Evolutionary conservation across 805 yeast species (phyloP).

Genomic region (Metschnikowia peoriensis): DNA sequence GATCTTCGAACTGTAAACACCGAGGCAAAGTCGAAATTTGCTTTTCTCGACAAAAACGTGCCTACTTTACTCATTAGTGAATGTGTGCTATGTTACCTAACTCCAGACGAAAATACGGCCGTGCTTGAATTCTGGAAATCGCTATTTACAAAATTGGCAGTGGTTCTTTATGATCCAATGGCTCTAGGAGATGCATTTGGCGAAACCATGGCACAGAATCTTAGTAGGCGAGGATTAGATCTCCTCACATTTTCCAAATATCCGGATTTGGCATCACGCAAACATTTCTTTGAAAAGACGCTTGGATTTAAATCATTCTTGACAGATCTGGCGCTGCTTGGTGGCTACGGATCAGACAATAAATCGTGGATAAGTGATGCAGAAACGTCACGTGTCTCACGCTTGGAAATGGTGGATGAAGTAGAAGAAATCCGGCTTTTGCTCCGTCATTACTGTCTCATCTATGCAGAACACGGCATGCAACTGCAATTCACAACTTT

Average conservation of each 20-base stretch:
- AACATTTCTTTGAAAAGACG: conserved; percentile 20
- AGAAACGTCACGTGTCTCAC: conserved; percentile 45
- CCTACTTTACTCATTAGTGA: conserved; percentile 71
- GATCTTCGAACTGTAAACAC: conserved; percentile 47
- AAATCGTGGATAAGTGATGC: conserved; percentile 41
- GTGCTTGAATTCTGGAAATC: conserved; percentile 45
- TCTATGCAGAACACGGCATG: conserved; percentile 15
- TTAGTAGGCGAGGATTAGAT: conserved; percentile 58
- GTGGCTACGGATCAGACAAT: conserved; percentile 30
- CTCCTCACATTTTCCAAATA: conserved; percentile 56
- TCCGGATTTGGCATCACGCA: conserved; percentile 40
- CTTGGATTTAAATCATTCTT: conserved; percentile 33
- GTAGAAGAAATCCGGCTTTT: conserved; percentile 66
- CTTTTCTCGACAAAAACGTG: conserved; percentile 26
- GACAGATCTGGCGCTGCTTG: conserved; percentile 47
- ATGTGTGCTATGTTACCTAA: conserved; percentile 72
- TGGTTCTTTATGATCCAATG: conserved; percentile 70
- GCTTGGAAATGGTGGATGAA: conserved; percentile 70
- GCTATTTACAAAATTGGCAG: conserved; percentile 25
- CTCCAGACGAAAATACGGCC: conserved; percentile 45
- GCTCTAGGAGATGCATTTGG: conserved; percentile 65
- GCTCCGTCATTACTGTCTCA: conserved; percentile 58
- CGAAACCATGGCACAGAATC: conserved; percentile 60
- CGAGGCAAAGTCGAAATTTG: conserved; percentile 12
- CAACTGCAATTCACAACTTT: conserved; percentile 2